phyloP scores from a whole-genome alignment of 1,284 basidiomycete species.

The Vanrija pseudolonga region DNA sequence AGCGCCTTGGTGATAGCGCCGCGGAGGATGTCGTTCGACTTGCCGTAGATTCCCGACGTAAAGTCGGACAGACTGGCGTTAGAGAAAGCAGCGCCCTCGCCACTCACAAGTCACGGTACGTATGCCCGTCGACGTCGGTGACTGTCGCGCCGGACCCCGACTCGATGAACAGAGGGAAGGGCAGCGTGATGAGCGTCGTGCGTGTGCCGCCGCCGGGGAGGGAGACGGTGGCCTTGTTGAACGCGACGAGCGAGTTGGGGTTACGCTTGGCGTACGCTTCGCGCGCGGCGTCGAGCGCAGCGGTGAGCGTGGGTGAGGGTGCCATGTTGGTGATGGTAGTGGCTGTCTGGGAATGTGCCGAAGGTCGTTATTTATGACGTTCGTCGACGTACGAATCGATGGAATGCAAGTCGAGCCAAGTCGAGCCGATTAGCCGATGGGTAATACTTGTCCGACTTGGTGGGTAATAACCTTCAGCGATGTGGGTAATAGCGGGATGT shows the following conservation, averaged over 20 bases:
- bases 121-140: constrained; percentile 24
- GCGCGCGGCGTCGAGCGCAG: constrained; percentile 1
- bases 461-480: too few relatives aligned
- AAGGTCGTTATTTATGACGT: too few relatives aligned
- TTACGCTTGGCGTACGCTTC: constrained; percentile 8
- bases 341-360: too few relatives aligned
- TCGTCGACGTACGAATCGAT: too few relatives aligned
- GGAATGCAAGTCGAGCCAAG: too few relatives aligned
- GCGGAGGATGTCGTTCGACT: constrained; percentile 21
- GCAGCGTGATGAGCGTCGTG: constrained; percentile 24
- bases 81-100: not conserved
- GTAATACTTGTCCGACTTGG: too few relatives aligned
- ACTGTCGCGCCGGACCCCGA: constrained; percentile 13
- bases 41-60: constrained; percentile 29
- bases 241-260: constrained; percentile 11
- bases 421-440: too few relatives aligned
- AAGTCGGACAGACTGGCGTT: constrained; percentile 25
- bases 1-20: constrained; percentile 19
- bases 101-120: constrained; percentile 27
- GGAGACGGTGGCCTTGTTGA: not conserved
- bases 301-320: not conserved
- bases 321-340: too few relatives aligned
- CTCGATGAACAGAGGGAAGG: constrained; percentile 25
- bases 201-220: constrained; percentile 27
- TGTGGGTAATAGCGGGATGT: too few relatives aligned